Conservation (phyloP, 2,329 filamentous ascomycete genomes). For the Endocalyx cinctus region DNA sequence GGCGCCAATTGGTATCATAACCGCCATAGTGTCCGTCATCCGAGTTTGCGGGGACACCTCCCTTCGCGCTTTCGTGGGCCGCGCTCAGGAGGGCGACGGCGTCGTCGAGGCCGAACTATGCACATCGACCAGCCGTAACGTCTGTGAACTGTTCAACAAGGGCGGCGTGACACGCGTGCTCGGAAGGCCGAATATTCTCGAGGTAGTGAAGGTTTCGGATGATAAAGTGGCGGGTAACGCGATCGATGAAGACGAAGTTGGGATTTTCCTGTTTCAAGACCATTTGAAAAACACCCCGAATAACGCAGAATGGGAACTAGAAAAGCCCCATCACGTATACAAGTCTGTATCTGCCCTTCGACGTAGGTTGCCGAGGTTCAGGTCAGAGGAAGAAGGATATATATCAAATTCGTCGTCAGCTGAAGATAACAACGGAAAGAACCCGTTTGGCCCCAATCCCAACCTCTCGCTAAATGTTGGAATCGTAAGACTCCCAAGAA, state of each 20-base stretch:
- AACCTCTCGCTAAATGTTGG: constrained; percentile 9
- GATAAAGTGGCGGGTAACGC: too few relatives aligned
- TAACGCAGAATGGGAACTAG: too few relatives aligned
- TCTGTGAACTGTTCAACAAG: constrained; percentile 34
- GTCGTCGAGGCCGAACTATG: constrained; percentile 34
- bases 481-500: background rate
- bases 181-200: constrained; percentile 28
- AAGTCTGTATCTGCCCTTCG: too few relatives aligned
- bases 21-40: constrained; percentile 28
- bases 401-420: too few relatives aligned
- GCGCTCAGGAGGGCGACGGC: constrained; percentile 30
- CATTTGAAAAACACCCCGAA: too few relatives aligned
- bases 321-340: too few relatives aligned
- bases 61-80: constrained; percentile 34
- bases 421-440: background rate
- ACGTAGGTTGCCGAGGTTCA: too few relatives aligned
- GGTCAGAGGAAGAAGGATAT: too few relatives aligned
- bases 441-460: constrained; percentile 1
- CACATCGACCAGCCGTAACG: constrained; percentile 33
- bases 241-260: background rate
- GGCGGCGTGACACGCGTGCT: constrained; percentile 27
- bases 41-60: constrained; percentile 24
- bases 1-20: constrained; percentile 35
- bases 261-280: too few relatives aligned
- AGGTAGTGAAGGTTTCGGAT: constrained; percentile 22